Evolutionary conservation across 2,329 filamentous ascomycete species (phyloP), one percentile per base, ranked within the genome.

Genomic region (Xylariaceae sp.): DNA sequence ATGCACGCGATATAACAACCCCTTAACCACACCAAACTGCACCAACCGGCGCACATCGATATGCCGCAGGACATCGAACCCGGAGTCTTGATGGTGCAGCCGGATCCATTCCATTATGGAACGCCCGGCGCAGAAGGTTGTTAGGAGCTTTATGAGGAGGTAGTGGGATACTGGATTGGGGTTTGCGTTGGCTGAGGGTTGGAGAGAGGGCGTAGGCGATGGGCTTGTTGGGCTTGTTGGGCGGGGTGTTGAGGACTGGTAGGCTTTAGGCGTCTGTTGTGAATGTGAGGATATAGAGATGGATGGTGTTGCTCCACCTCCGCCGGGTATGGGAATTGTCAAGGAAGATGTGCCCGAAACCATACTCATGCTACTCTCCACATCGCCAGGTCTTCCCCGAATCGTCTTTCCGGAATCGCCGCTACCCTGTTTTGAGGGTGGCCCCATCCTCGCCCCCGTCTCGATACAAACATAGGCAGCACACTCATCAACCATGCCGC

Each of bases 11-110:
- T 96, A 96, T 20, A 98, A 70, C 55, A 94, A 87, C 14, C 92
- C 91, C 68, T 97, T 97, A 65, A 97, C 95, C 48, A 96, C 79
- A 46, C 92, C 93, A 60, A 97, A 98, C 48, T 95, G 94, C 52
- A 97, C 88, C 52, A 98, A 84, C 22, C 93, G 84, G 11, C 93
- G 82, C 44, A 96, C 82, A 64, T 98, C 93, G 46, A 98, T 82
- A 59, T 85, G 84, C 11, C 77, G 73, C 7, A 96, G 75, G 32
- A 86, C 75, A 47, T 82, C 75, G 50, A 83, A 74, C 1, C 79
- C 80, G 37, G 73, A 70, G 33, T 85, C 79, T n/a, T n/a, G n/a
- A 54, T 82, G 77, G 65, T 95, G 86, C 23, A 83, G 74, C 47
- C 86, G 76, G 55, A 93, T 83, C 88, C 90, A 97, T 63, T 92